Conservation (phyloP, 805 yeast genomes). For the Phaffomyces antillensis region DNA sequence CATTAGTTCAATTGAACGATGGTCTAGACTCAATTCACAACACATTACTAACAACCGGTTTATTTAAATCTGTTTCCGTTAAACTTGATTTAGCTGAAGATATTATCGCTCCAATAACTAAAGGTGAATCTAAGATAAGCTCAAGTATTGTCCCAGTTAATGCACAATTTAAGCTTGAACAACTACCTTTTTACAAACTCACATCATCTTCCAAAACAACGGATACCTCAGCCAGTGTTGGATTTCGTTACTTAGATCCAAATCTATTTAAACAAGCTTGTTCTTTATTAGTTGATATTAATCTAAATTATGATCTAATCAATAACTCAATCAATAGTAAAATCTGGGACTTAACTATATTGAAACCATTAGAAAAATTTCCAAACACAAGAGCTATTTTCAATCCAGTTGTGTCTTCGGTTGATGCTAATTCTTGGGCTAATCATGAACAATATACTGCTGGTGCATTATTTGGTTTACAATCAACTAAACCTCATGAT, state of each 20-base stretch:
- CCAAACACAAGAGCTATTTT: conserved; percentile 41
- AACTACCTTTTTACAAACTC: conserved; percentile 26
- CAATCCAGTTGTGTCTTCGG: conserved; percentile 39
- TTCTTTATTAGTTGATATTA: conserved; percentile 37
- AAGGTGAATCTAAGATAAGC: conserved; percentile 1
- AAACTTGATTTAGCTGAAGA: conserved; percentile 33
- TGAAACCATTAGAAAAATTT: conserved; percentile 37
- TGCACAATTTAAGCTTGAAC: conserved; percentile 34
- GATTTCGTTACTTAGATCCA: conserved; percentile 30
- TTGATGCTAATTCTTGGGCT: conserved; percentile 41
- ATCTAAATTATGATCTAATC: conserved; percentile 41
- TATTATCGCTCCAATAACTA: conserved; percentile 6
- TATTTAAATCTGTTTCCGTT: conserved; percentile 35
- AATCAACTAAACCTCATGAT: conserved; percentile 25
- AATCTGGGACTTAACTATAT: conserved; percentile 41
- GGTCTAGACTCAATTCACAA: conserved; percentile 27
- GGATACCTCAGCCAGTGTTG: conserved; percentile 28
- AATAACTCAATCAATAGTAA: conserved; percentile 37
- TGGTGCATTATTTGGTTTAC: conserved; percentile 43
- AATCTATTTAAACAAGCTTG: conserved; percentile 58
- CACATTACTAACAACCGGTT: conserved; percentile 36
- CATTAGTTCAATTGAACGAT: conserved; percentile 35
- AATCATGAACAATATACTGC: conserved; percentile 44
- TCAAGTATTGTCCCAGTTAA: conserved; percentile 32
- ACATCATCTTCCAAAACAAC: conserved; percentile 29